Conservation (phyloP, 1,284 basidiomycete species). For the Termitomyces sp. region DNA sequence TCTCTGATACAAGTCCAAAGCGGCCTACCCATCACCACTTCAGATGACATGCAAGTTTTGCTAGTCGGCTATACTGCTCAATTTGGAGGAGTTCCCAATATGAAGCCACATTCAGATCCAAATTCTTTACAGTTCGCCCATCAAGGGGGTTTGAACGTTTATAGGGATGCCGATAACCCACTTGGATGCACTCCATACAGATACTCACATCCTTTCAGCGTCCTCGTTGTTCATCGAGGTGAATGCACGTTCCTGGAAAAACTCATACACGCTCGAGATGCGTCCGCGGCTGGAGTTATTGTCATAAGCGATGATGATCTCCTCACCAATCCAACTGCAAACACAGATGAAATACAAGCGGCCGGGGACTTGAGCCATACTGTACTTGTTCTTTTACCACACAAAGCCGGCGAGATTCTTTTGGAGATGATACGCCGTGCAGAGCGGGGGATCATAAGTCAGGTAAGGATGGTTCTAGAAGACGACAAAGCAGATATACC, state of each 20-base stretch:
- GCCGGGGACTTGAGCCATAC: slow-evolving; percentile 55
- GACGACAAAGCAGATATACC: slow-evolving; percentile 16
- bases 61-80: slow-evolving; percentile 59
- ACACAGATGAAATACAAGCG: slow-evolving; percentile 47
- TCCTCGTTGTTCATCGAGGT: slow-evolving; percentile 61
- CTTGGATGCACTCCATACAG: slow-evolving; percentile 59
- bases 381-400: slow-evolving; percentile 56
- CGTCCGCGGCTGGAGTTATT: slow-evolving; percentile 71
- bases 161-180: slow-evolving; percentile 44
- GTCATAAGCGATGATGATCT: slow-evolving; percentile 61
- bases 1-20: slow-evolving; percentile 35
- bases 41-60: slow-evolving; percentile 39
- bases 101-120: slow-evolving; percentile 19
- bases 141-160: slow-evolving; percentile 47
- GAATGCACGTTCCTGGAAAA: slow-evolving; percentile 83
- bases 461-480: slow-evolving; percentile 51
- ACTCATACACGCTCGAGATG: slow-evolving; percentile 55
- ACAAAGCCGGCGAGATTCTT: slow-evolving; percentile 46
- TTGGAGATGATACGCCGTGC: slow-evolving; percentile 50
- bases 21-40: slow-evolving; percentile 24
- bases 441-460: slow-evolving; percentile 41
- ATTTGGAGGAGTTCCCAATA: slow-evolving; percentile 64
- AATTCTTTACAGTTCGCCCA: slow-evolving; percentile 41
- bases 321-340: slow-evolving; percentile 65
- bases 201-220: slow-evolving; percentile 41